Percentiles rank a stretch among this genome's conserved stretches.
Evolutionary conservation across 2,329 filamentous ascomycete species (phyloP).

Genomic region (Celoporthe dispersa): DNA sequence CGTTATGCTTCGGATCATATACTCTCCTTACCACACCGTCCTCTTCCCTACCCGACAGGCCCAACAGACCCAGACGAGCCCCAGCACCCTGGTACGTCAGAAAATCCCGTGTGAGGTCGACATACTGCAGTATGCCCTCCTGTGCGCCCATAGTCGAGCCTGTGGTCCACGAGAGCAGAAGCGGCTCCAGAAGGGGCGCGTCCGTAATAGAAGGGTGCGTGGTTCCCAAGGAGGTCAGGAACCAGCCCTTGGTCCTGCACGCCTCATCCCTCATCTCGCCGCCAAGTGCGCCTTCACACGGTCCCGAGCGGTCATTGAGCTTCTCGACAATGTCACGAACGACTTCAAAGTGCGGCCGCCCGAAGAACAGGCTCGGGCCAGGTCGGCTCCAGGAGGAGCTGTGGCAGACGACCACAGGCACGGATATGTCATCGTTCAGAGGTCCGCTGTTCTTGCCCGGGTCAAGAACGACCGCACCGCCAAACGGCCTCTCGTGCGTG

Average conservation of each 20-base stretch:
- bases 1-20: conserved; percentile 17
- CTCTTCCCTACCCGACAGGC: conserved; percentile 15
- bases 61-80: conserved; percentile 15
- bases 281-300: not conserved
- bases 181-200: conserved; percentile 66
- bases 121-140: conserved; percentile 63
- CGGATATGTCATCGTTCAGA: conserved; percentile 61
- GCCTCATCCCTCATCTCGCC: not conserved
- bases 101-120: conserved; percentile 62
- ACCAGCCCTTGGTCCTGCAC: conserved; percentile 49
- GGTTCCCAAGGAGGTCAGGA: conserved; percentile 58
- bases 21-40: conserved; percentile 22
- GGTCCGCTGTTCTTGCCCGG: conserved; percentile 68
- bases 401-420: conserved; percentile 65
- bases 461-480: conserved; percentile 65
- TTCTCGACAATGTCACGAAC: conserved; percentile 59
- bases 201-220: conserved; percentile 69
- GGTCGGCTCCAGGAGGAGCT: conserved; percentile 67
- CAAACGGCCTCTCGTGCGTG: conserved; percentile 46
- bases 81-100: conserved; percentile 24
- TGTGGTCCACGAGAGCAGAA: conserved; percentile 64
- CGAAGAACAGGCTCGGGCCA: conserved; percentile 59
- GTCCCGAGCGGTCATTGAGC: conserved; percentile 34
- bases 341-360: conserved; percentile 66
- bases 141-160: conserved; percentile 61